Conservation (phyloP, 805 yeast species). For the Candida maesae region DNA sequence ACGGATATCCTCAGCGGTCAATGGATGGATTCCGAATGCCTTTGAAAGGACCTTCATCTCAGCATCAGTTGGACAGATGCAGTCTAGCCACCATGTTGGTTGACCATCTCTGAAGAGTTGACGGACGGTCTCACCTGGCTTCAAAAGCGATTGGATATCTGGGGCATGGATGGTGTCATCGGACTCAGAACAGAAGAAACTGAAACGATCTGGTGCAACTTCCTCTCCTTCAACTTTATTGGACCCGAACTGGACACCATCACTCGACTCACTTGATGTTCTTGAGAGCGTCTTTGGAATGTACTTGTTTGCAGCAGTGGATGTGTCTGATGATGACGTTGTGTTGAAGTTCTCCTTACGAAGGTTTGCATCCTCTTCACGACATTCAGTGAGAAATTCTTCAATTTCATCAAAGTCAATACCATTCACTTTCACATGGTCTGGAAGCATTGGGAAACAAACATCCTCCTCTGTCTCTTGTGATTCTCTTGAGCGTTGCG, state of each 20-base stretch:
- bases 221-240: conserved; percentile 35
- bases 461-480: conserved; percentile 97
- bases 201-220: conserved; percentile 68
- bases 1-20: conserved; percentile 95
- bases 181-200: conserved; percentile 74
- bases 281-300: conserved; percentile 39
- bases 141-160: conserved; percentile 72
- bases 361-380: conserved; percentile 41
- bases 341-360: conserved; percentile 19
- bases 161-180: conserved; percentile 90
- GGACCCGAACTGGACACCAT: conserved; percentile 38
- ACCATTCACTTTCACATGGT: conserved; percentile 61
- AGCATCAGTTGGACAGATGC: conserved; percentile 88
- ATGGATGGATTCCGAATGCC: conserved; percentile 95
- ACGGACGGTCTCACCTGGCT: conserved; percentile 60
- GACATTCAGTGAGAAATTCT: conserved; percentile 64
- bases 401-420: conserved; percentile 91
- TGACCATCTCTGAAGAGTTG: conserved; percentile 68
- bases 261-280: conserved; percentile 10
- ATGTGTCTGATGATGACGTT: conserved; percentile 34
- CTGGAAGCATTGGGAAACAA: conserved; percentile 87
- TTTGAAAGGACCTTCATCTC: conserved; percentile 92
- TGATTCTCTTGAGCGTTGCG: conserved; percentile 71
- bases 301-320: conserved; percentile 60
- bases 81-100: conserved; percentile 95